These are phyloP conservation scores for Fusarium compactum DNA, from an alignment of 2,329 filamentous ascomycete genomes.

Conservation along the genomic window DNA sequence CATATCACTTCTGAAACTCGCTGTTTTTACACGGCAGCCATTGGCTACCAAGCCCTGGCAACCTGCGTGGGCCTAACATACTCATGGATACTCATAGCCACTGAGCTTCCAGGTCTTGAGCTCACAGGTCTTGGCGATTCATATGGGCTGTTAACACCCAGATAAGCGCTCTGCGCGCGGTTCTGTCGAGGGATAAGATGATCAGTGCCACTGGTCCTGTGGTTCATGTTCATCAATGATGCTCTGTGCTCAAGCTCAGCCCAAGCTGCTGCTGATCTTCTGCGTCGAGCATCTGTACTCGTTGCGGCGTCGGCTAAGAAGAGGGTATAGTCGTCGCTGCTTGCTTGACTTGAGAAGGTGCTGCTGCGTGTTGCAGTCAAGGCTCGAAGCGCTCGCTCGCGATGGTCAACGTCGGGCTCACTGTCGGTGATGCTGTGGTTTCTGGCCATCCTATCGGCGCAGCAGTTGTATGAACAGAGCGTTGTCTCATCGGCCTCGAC, in stretches of 20 bases:
- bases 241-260: conserved; percentile 33
- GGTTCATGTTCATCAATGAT: neutral
- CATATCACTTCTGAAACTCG: conserved; percentile 1
- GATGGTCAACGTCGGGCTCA: conserved; percentile 32
- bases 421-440: conserved; percentile 15
- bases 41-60: conserved; percentile 22
- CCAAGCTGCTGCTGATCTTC: conserved; percentile 36
- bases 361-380: conserved; percentile 25
- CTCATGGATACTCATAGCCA: conserved; percentile 34
- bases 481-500: conserved; percentile 39
- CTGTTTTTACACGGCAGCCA: neutral
- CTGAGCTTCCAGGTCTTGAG: conserved; percentile 27
- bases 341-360: conserved; percentile 12
- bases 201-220: conserved; percentile 23
- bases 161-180: conserved; percentile 27
- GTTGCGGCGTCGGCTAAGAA: conserved; percentile 41
- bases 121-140: conserved; percentile 27
- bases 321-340: conserved; percentile 41
- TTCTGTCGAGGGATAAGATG: conserved; percentile 12
- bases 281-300: conserved; percentile 7
- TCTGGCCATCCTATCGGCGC: neutral
- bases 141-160: conserved; percentile 24
- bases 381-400: conserved; percentile 34
- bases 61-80: conserved; percentile 33
- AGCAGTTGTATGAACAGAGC: conserved; percentile 40